Evolutionary conservation across 2,329 filamentous ascomycete genomes (phyloP), one percentile per base, ranked within the genome.

Genomic region (Aspergillus flavus): DNA sequence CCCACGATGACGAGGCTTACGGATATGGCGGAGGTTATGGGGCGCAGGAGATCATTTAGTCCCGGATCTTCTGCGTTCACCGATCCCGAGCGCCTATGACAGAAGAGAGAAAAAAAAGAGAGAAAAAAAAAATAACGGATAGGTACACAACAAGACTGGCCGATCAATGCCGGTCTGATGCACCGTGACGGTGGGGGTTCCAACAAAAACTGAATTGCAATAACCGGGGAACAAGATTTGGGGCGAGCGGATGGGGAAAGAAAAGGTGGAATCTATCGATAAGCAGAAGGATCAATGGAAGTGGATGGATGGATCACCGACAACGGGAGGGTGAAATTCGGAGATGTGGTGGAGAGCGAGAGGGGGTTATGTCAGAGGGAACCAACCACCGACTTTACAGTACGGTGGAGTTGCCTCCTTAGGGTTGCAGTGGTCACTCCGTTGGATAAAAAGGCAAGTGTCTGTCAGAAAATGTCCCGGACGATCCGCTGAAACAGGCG

Each of bases 1-100:
- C 67, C 68, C 68, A 70, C 67, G 68, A 62, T 69, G 66, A 67
- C 67, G 61, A 69, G 66, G 66, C 65, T 65, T 66, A 69, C 67
- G 68, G 68, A 69, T 64, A 66, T 52, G 63, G 64, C 63, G 64
- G 66, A 67, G 64, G 58, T 54, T 64, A 66, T 63, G 66, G 66
- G 59, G 62, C 61, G 57, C 57, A 61, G 64, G 61, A 63, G 65
- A 70, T 66, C 65, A 68, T 68, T 7, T 65, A 66, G 64, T 63
- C 58, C 66, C 62, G 34, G 66, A 64, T 68, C 64, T 62, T 57
- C 57, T 36, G 54, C 41, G 52, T 26, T 54, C 52, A 36, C 52
- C 52, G 52, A 36, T 12, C 6, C 50, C 50, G 50, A 41, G 39
- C 39, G 39, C 39, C 39, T 58, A 43, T 50, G 57, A 48, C 12